Percentiles rank a stretch among this genome's conserved stretches.
These are phyloP conservation scores for Glebionis coronaria DNA, from an alignment of 129 eudicot genomes.

Conservation along the genomic window DNA sequence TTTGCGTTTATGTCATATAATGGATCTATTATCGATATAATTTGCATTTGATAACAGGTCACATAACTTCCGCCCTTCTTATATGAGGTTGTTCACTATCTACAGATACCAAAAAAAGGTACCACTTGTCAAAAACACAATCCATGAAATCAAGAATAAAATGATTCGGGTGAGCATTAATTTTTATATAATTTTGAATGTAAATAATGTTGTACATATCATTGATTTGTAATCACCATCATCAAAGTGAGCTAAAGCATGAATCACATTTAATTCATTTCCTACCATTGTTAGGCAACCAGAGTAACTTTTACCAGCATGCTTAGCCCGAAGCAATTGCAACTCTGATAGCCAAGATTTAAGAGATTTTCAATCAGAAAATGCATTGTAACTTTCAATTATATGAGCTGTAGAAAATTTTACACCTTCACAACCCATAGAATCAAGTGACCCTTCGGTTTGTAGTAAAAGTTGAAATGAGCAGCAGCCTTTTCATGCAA, in stretches of 20 bases:
- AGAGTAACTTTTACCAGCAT: constrained; percentile 86
- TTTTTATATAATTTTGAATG: too few species aligned
- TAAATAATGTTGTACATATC: too few species aligned
- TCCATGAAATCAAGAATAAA: too few species aligned
- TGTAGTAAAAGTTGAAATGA: constrained; percentile 81
- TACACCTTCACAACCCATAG: constrained; percentile 90
- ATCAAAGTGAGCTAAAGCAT: constrained; percentile 90
- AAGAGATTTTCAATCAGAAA: constrained; percentile 95
- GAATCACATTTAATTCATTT: constrained; percentile 86
- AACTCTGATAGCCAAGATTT: constrained; percentile 93
- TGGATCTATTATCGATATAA: not conserved
- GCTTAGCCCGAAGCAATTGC: constrained; percentile 81
- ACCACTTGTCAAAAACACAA: too few species aligned
- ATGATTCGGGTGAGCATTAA: too few species aligned
- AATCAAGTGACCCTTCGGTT: constrained; percentile 71
- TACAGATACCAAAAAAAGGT: too few species aligned
- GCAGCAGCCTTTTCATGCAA: constrained; percentile 98
- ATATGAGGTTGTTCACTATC: too few species aligned
- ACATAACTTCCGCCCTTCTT: constrained; percentile 96
- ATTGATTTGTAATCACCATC: constrained; percentile 79
- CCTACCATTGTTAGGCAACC: constrained; percentile 96
- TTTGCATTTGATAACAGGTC: constrained; percentile 58
- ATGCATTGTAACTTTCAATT: constrained; percentile 77
- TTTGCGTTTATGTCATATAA: too few species aligned
- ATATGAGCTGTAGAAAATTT: constrained; percentile 80